Conservation (phyloP, 306 rosid species). For the Aeschynomene evenia region DNA sequence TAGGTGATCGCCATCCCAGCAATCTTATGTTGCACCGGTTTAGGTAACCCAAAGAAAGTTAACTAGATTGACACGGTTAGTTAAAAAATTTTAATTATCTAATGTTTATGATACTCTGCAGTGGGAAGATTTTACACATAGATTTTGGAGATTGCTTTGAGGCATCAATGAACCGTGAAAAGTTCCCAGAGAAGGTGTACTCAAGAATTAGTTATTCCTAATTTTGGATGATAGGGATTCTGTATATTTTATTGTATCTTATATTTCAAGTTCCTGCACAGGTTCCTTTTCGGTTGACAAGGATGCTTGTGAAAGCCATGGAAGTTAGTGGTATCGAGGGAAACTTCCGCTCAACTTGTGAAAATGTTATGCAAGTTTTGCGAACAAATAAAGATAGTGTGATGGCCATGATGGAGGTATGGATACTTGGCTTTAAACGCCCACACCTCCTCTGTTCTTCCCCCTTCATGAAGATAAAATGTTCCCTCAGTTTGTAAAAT, state of each 20-base stretch:
- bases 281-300: conserved; percentile 98
- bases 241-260: conserved; percentile 22
- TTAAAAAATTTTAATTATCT: conserved; percentile 21
- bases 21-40: conserved; percentile 92
- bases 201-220: background rate
- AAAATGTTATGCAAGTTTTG: conserved; percentile 93
- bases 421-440: background rate
- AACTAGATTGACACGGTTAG: background rate
- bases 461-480: too few species aligned
- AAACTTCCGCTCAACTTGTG: conserved; percentile 97
- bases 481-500: conserved; percentile 1
- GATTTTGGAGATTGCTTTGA: conserved; percentile 99
- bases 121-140: conserved; percentile 96
- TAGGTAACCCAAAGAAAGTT: conserved; percentile 55
- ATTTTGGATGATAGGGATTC: conserved; percentile 3
- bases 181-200: conserved; percentile 91
- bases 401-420: conserved; percentile 99
- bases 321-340: conserved; percentile 99
- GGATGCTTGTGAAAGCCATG: conserved; percentile 99
- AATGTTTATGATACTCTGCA: conserved; percentile 41
- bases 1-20: conserved; percentile 99
- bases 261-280: conserved; percentile 34
- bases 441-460: background rate
- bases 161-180: conserved; percentile 96
- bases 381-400: conserved; percentile 84